Conservation (phyloP, 495 filamentous ascomycete species). For the Lasiosphaeriaceae sp. region DNA sequence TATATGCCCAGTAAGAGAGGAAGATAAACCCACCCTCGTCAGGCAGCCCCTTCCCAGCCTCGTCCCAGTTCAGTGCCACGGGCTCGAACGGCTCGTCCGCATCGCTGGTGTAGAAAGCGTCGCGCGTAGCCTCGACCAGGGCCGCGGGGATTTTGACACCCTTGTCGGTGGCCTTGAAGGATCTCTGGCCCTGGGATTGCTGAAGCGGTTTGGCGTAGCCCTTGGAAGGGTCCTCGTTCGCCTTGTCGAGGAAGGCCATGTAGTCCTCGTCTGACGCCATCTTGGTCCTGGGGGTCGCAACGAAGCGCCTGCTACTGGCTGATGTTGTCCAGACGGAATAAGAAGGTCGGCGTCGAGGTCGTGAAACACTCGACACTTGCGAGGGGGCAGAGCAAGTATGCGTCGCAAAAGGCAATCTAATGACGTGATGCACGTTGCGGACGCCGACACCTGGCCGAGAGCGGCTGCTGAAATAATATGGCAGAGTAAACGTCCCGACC, state of each 20-base stretch:
- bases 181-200: background rate
- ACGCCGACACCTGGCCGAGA: background rate
- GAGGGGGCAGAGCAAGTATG: background rate
- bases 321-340: no score
- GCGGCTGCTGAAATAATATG: background rate
- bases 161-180: conserved; percentile 49
- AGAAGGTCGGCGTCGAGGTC: no score
- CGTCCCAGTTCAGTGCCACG: conserved; percentile 63
- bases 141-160: conserved; percentile 52
- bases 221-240: conserved; percentile 63
- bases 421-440: background rate
- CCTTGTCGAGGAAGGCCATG: conserved; percentile 76
- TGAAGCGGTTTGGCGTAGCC: conserved; percentile 25
- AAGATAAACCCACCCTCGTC: conserved; percentile 51
- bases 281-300: conserved; percentile 7
- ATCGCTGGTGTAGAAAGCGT: conserved; percentile 71
- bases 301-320: background rate
- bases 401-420: background rate
- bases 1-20: conserved; percentile 7
- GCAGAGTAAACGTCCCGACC: background rate
- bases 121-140: conserved; percentile 48
- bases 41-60: conserved; percentile 51
- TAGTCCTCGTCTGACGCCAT: conserved; percentile 83
- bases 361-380: no score
- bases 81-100: conserved; percentile 80